A percentile compares a stretch with the other conserved stretches of the same genome.
phyloP scores from a whole-genome alignment of 768 basidiomycete genomes.

The Lactarius tabidus region DNA sequence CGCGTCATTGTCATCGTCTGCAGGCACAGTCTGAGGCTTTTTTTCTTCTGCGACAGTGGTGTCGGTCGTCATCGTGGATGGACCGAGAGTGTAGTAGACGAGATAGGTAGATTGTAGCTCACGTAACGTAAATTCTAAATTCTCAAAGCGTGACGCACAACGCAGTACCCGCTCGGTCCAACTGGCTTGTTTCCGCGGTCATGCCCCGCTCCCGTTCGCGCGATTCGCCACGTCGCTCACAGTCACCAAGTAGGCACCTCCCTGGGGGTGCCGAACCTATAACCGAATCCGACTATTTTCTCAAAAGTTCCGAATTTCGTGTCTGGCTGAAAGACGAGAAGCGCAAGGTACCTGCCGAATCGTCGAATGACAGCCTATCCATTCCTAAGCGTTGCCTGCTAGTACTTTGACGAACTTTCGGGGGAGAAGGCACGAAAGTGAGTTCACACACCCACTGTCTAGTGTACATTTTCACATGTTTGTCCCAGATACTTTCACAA shows the following conservation, averaged over 20 bases:
- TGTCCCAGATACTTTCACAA: conserved; percentile 79
- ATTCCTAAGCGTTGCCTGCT: not conserved
- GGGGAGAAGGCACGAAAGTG: conserved; percentile 78
- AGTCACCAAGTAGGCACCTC: conserved; percentile 33
- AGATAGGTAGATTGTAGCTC: not conserved
- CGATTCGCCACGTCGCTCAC: conserved; percentile 14
- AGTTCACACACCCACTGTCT: conserved; percentile 28
- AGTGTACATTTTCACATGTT: conserved; percentile 33
- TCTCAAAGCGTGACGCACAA: not conserved
- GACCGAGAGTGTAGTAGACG: not conserved
- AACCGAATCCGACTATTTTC: conserved; percentile 82
- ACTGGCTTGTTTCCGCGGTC: not conserved
- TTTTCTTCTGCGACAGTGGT: conserved; percentile 19
- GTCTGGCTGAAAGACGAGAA: conserved; percentile 79
- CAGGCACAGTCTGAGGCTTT: conserved; percentile 18
- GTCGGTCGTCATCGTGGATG: conserved; percentile 16
- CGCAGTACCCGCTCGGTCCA: not conserved
- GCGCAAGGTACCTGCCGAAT: conserved; percentile 43
- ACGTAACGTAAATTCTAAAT: conserved; percentile 19
- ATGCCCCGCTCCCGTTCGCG: conserved; percentile 23
- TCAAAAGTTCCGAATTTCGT: conserved; percentile 83
- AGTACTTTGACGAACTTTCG: conserved; percentile 87
- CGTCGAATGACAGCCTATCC: conserved; percentile 3
- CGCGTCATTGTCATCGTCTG: conserved; percentile 28
- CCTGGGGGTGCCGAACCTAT: conserved; percentile 60